Percentiles rank a stretch among this genome's conserved stretches.
phyloP scores from a whole-genome alignment of 805 yeast genomes.

The Candida multigemmis region DNA sequence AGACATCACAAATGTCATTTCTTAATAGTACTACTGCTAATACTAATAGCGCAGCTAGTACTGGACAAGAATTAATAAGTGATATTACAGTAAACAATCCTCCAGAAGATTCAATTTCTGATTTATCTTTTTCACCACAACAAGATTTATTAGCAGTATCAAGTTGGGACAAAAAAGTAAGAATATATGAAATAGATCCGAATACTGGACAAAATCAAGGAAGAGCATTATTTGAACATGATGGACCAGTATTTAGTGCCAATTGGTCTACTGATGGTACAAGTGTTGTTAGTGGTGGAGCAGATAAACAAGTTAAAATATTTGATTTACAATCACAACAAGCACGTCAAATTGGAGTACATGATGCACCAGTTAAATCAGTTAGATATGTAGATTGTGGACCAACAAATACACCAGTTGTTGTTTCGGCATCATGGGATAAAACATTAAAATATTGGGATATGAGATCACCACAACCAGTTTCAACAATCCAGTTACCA shows the following conservation, averaged over 20 bases:
- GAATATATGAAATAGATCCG: slow-evolving; percentile 79
- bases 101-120: slow-evolving; percentile 88
- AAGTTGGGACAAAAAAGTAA: slow-evolving; percentile 92
- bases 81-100: slow-evolving; percentile 68
- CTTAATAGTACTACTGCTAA: slow-evolving; percentile 13
- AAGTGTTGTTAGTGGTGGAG: slow-evolving; percentile 75
- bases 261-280: slow-evolving; percentile 85
- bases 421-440: slow-evolving; percentile 95
- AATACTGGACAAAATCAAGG: slow-evolving; percentile 75
- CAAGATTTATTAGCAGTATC: slow-evolving; percentile 76
- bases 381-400: slow-evolving; percentile 80
- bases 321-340: slow-evolving; percentile 82
- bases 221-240: slow-evolving; percentile 82
- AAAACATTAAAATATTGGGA: slow-evolving; percentile 95
- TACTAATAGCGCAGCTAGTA: slow-evolving; percentile 29
- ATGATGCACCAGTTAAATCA: slow-evolving; percentile 68
- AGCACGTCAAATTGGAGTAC: slow-evolving; percentile 75
- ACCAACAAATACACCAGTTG: slow-evolving; percentile 69
- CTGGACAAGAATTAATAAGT: slow-evolving; percentile 53
- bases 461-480: slow-evolving; percentile 72
- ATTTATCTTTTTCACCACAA: slow-evolving; percentile 76
- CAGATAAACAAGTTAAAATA: slow-evolving; percentile 78
- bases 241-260: slow-evolving; percentile 75
- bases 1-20: slow-evolving; percentile 25
- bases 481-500: slow-evolving; percentile 74